Evolutionary conservation across 1,284 basidiomycete genomes (phyloP).

Genomic region (Schizophyllum amplum): DNA sequence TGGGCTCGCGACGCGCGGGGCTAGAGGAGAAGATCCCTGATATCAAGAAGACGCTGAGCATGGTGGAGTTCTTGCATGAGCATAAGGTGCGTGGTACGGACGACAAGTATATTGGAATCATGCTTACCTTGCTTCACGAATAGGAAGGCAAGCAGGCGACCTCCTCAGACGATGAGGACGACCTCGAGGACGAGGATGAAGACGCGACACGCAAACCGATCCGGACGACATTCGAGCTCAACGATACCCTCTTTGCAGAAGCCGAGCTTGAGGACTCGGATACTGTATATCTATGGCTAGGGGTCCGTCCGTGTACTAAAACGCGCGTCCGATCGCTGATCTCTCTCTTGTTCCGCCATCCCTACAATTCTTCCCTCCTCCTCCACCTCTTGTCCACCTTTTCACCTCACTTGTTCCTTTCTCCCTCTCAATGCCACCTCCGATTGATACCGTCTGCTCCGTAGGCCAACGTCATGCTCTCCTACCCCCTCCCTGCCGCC

Average conservation of each 20-base stretch:
- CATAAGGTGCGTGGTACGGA: conserved; percentile 41
- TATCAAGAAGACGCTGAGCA: conserved; percentile 86
- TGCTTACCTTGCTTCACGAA: neutral
- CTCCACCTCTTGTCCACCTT: conserved; percentile 1
- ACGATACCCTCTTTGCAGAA: conserved; percentile 92
- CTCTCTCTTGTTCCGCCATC: neutral
- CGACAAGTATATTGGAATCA: neutral
- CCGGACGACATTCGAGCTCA: conserved; percentile 89
- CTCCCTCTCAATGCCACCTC: neutral
- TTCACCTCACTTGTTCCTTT: neutral
- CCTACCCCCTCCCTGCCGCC: conserved; percentile 84
- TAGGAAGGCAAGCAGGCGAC: conserved; percentile 56
- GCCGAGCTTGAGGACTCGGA: conserved; percentile 85
- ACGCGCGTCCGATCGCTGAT: neutral
- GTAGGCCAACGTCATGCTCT: conserved; percentile 96
- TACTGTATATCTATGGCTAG: conserved; percentile 92
- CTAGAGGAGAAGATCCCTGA: conserved; percentile 96
- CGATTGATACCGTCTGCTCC: neutral
- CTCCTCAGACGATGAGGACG: conserved; percentile 40
- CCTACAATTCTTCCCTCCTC: neutral
- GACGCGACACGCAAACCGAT: conserved; percentile 43
- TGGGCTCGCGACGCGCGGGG: conserved; percentile 71
- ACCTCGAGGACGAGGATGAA: conserved; percentile 39
- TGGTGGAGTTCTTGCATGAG: conserved; percentile 81
- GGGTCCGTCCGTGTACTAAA: conserved; percentile 55